These are phyloP conservation scores for Trichoderma sp. DNA, from an alignment of 2,329 filamentous ascomycete genomes.

Conservation along the genomic window DNA sequence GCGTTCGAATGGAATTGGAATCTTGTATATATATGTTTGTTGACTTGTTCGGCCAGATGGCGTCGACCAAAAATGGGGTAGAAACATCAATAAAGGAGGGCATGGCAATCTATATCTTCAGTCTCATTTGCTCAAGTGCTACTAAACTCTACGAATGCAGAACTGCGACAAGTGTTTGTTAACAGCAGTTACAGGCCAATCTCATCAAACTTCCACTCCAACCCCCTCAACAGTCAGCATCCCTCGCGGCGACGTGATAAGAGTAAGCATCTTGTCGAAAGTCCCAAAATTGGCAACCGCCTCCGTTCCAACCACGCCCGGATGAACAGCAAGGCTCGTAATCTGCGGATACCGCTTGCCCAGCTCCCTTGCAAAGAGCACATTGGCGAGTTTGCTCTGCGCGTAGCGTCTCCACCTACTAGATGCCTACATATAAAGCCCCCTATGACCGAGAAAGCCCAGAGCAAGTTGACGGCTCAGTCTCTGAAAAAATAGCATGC, in stretches of 20 bases:
- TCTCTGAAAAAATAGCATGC: neutral
- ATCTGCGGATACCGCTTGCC: slow-evolving; percentile 35
- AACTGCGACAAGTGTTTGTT: neutral
- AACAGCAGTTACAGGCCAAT: neutral
- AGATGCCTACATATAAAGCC: no score
- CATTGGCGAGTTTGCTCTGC: slow-evolving; percentile 41
- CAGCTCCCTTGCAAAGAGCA: slow-evolving; percentile 38
- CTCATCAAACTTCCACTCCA: slow-evolving; percentile 1
- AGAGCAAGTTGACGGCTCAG: neutral
- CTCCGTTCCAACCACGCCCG: slow-evolving; percentile 38
- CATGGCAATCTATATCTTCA: neutral
- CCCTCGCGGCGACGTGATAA: neutral
- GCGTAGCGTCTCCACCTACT: slow-evolving; percentile 37
- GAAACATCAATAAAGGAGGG: slow-evolving; percentile 5
- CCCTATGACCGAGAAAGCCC: neutral
- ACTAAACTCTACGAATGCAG: neutral
- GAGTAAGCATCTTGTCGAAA: slow-evolving; percentile 3
- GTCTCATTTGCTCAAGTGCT: slow-evolving; percentile 2
- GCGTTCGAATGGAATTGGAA: slow-evolving; percentile 6
- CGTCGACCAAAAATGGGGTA: neutral
- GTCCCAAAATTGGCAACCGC: slow-evolving; percentile 30
- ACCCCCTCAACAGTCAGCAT: slow-evolving; percentile 38
- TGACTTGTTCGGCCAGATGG: neutral
- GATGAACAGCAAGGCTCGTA: slow-evolving; percentile 36
- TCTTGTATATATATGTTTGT: slow-evolving; percentile 30